These are phyloP conservation scores for Eucalyptus sp. DNA, from an alignment of 345 rosid species.

Conservation along the genomic window DNA sequence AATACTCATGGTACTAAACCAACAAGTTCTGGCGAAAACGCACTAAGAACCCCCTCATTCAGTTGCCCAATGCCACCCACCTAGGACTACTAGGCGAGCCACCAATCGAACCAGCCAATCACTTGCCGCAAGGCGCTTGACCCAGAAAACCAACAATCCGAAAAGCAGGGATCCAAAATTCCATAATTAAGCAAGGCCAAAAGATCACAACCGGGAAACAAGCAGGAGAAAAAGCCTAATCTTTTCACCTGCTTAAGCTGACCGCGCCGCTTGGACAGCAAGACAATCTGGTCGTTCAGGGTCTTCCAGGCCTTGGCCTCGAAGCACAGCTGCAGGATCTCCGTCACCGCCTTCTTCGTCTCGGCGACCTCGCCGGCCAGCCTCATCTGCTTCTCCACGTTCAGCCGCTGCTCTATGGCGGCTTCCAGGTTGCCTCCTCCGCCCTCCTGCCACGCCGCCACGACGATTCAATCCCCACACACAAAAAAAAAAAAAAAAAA, in stretches of 20 bases:
- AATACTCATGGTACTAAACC: neutral
- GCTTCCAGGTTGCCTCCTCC: conserved; percentile 33
- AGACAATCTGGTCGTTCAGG: conserved; percentile 61
- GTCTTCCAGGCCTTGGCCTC: conserved; percentile 79
- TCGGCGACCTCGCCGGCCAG: conserved; percentile 67
- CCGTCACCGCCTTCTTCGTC: conserved; percentile 64
- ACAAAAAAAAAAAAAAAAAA: neutral
- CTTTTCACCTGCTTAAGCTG: conserved; percentile 79
- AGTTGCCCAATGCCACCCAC: neutral
- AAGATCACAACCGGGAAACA: neutral
- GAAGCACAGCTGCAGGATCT: conserved; percentile 74
- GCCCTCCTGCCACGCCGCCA: conserved; percentile 30
- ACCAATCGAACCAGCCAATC: neutral
- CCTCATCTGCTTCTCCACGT: conserved; percentile 83
- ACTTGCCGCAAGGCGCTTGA: neutral
- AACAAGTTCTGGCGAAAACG: no score
- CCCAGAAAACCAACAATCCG: neutral
- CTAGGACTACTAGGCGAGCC: neutral
- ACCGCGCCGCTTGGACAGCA: conserved; percentile 77
- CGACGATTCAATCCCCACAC: neutral
- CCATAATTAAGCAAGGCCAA: neutral
- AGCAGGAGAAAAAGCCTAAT: neutral
- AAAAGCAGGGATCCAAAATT: neutral
- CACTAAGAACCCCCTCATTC: neutral
- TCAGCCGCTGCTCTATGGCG: conserved; percentile 56